These are phyloP conservation scores for Penicillium macrosclerotiorum DNA, from an alignment of 495 filamentous ascomycete species.

Conservation along the genomic window DNA sequence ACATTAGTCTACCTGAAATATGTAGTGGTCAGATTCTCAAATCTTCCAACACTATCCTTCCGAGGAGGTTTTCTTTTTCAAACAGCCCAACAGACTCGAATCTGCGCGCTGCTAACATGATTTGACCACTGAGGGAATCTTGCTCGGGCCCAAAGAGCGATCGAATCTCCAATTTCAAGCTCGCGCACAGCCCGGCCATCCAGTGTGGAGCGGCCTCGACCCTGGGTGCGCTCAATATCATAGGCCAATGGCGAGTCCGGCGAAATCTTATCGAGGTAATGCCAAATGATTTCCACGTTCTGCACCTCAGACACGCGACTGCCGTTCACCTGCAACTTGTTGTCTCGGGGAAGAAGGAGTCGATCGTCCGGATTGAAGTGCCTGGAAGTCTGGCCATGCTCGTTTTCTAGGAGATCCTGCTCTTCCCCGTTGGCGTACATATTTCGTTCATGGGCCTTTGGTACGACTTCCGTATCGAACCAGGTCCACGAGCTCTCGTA, in stretches of 20 bases:
- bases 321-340: constrained; percentile 55
- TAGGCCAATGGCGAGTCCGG: constrained; percentile 46
- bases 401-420: constrained; percentile 15
- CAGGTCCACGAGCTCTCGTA: constrained; percentile 63
- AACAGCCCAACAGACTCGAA: constrained; percentile 64
- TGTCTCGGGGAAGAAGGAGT: constrained; percentile 35
- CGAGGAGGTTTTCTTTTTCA: constrained; percentile 32
- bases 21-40: too few species aligned
- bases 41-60: background rate
- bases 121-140: constrained; percentile 65
- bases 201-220: constrained; percentile 54
- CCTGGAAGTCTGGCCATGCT: constrained; percentile 16
- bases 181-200: constrained; percentile 55
- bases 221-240: constrained; percentile 34
- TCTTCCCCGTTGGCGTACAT: constrained; percentile 19
- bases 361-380: constrained; percentile 31
- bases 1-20: too few species aligned
- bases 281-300: constrained; percentile 56
- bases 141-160: constrained; percentile 64
- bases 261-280: constrained; percentile 44
- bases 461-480: constrained; percentile 61
- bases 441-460: constrained; percentile 19
- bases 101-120: constrained; percentile 50
- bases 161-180: constrained; percentile 60
- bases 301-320: constrained; percentile 29